Evolutionary conservation across 768 basidiomycete genomes (phyloP).

Genomic region (Podaxis mareebaensis): DNA sequence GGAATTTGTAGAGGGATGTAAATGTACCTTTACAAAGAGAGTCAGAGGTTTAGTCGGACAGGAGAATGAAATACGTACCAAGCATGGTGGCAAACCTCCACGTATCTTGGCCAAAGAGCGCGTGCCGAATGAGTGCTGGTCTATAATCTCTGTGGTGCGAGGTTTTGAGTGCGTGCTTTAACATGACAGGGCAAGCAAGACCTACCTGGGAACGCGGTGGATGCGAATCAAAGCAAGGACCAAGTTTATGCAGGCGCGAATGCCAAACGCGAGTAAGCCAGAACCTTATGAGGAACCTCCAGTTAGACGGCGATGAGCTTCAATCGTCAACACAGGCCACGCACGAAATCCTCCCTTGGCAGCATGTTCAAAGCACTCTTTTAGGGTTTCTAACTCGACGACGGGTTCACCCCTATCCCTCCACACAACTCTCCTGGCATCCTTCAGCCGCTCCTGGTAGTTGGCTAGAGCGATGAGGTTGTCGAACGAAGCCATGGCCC

Average conservation of each 20-base stretch:
- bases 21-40: constrained; percentile 58
- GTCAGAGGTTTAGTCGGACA: not conserved
- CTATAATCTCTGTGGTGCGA: constrained; percentile 52
- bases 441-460: constrained; percentile 71
- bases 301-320: not conserved
- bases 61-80: constrained; percentile 47
- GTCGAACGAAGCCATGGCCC: constrained; percentile 76
- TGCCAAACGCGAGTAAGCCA: constrained; percentile 74
- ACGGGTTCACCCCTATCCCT: constrained; percentile 77
- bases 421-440: constrained; percentile 82
- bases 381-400: constrained; percentile 60
- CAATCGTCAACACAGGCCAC: constrained; percentile 30
- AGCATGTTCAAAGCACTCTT: constrained; percentile 73
- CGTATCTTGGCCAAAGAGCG: constrained; percentile 81
- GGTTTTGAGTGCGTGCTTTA: not conserved
- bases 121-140: constrained; percentile 70
- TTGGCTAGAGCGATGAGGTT: constrained; percentile 84
- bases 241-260: constrained; percentile 82
- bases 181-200: not conserved
- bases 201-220: constrained; percentile 65
- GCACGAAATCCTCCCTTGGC: constrained; percentile 68
- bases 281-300: constrained; percentile 55
- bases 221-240: constrained; percentile 77
- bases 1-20: constrained; percentile 74
- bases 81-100: constrained; percentile 88